Percentiles rank a stretch among this genome's conserved stretches.
Conservation (phyloP, 371 early-diverging fungal species). For the Mortierella sp. region DNA sequence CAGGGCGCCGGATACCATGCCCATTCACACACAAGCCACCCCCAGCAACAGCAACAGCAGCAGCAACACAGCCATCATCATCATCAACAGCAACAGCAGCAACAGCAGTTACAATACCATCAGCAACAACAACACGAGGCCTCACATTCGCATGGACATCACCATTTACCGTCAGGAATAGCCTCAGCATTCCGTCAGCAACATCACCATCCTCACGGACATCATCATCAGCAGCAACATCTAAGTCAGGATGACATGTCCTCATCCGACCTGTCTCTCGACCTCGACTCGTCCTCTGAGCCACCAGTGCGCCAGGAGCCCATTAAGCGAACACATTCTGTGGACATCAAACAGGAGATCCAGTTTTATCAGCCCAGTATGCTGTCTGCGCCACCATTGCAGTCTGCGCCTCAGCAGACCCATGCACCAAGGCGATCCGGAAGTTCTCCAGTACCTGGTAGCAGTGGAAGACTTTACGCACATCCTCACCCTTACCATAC, state of each 20-base stretch:
- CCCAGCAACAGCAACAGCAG: constrained; percentile 20
- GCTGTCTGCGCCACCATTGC: neutral
- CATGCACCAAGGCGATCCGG: constrained; percentile 18
- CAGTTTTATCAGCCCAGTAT: constrained; percentile 28
- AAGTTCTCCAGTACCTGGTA: constrained; percentile 20
- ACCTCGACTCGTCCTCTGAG: constrained; percentile 16
- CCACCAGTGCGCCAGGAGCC: constrained; percentile 18
- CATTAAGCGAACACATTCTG: constrained; percentile 31
- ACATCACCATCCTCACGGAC: constrained; percentile 12
- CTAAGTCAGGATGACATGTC: constrained; percentile 24
- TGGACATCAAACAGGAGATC: constrained; percentile 42
- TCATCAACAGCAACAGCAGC: constrained; percentile 10
- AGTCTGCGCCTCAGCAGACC: constrained; percentile 18
- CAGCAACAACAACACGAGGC: constrained; percentile 32
- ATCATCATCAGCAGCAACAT: constrained; percentile 22
- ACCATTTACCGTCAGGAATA: constrained; percentile 36
- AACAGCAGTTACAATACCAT: constrained; percentile 13
- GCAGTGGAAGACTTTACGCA: constrained; percentile 13
- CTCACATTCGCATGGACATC: constrained; percentile 29
- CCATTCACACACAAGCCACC: constrained; percentile 10
- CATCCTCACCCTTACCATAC: constrained; percentile 13
- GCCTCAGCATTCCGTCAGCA: constrained; percentile 38
- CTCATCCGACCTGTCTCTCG: constrained; percentile 23
- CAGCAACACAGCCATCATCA: constrained; percentile 18
- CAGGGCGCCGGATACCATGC: constrained; percentile 32